phyloP scores from a whole-genome alignment of 148 eudicot species.

The Gaultheria prostrata region DNA sequence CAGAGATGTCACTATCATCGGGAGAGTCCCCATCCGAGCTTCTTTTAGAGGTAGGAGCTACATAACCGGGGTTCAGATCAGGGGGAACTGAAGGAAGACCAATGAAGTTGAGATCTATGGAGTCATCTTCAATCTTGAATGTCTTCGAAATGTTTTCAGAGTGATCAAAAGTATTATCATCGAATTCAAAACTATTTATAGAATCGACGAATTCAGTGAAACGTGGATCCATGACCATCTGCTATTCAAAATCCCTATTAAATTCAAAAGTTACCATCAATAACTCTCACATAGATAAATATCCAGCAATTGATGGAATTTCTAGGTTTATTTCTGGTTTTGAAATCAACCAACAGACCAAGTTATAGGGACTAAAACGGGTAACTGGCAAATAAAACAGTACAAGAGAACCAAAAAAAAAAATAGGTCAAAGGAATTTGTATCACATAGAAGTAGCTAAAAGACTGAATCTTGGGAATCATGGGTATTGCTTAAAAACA shows the following conservation, averaged over 20 bases:
- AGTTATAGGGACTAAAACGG: background rate
- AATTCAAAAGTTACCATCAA: background rate
- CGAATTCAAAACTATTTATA: conserved; percentile 14
- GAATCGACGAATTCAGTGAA: conserved; percentile 7
- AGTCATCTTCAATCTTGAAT: conserved; percentile 17
- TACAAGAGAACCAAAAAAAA: background rate
- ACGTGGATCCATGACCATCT: conserved; percentile 17
- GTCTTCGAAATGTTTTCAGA: conserved; percentile 12
- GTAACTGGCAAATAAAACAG: background rate
- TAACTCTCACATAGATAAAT: background rate
- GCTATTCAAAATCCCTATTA: background rate
- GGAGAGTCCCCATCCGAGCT: conserved; percentile 33
- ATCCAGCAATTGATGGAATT: background rate
- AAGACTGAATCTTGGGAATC: background rate
- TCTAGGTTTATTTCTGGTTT: background rate
- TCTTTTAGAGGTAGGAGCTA: conserved; percentile 18
- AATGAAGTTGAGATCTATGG: conserved; percentile 22
- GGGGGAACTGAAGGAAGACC: conserved; percentile 15
- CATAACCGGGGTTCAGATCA: conserved; percentile 16
- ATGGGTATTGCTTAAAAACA: conserved; percentile 1
- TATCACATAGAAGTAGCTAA: background rate
- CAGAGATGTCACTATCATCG: conserved; percentile 30
- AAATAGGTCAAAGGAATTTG: background rate
- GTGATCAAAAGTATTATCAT: conserved; percentile 17
- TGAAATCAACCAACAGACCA: background rate